A percentile compares a stretch with the other conserved stretches of the same genome.
Evolutionary conservation across 2,329 filamentous ascomycete genomes (phyloP).

Genomic region (Xylariaceae sp.): DNA sequence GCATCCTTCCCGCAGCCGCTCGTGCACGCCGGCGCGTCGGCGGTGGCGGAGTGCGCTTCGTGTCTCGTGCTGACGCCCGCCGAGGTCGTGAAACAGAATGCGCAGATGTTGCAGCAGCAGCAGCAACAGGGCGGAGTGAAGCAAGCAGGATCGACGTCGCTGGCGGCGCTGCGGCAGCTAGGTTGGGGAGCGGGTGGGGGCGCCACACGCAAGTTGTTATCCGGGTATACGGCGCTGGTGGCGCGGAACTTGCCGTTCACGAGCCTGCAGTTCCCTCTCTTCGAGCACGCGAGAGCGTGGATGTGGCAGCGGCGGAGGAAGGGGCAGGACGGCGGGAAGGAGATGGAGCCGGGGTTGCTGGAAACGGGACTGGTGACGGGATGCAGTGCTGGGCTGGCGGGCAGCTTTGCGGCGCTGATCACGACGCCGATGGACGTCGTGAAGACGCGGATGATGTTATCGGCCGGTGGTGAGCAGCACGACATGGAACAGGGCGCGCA

Average conservation of each 20-base stretch:
- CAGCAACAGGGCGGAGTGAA: constrained; percentile 1
- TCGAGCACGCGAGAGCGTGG: constrained; percentile 69
- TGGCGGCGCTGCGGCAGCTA: constrained; percentile 44
- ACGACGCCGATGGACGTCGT: constrained; percentile 88
- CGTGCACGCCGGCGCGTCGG: constrained; percentile 70
- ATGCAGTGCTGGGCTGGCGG: constrained; percentile 67
- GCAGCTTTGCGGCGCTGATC: constrained; percentile 69
- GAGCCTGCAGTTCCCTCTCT: constrained; percentile 82
- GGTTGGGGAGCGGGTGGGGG: constrained; percentile 50
- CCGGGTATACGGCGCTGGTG: constrained; percentile 76
- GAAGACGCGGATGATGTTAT: constrained; percentile 59
- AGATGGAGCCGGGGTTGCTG: constrained; percentile 33
- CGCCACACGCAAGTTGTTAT: constrained; percentile 54
- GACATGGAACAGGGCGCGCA: constrained; percentile 24
- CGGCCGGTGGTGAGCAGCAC: constrained; percentile 18
- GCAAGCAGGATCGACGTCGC: constrained; percentile 34
- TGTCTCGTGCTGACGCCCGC: constrained; percentile 84
- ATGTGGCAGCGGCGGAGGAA: constrained; percentile 37
- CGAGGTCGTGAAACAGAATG: constrained; percentile 91
- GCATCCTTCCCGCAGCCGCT: constrained; percentile 57
- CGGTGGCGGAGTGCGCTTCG: constrained; percentile 74
- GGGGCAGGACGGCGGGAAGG: neutral
- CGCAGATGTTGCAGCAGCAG: constrained; percentile 65
- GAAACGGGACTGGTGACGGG: constrained; percentile 72
- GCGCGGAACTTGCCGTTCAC: constrained; percentile 84